Percentiles rank a stretch among this genome's conserved stretches.
Evolutionary conservation across 345 rosid species (phyloP).

Genomic region (Noccaea bulbosa): DNA sequence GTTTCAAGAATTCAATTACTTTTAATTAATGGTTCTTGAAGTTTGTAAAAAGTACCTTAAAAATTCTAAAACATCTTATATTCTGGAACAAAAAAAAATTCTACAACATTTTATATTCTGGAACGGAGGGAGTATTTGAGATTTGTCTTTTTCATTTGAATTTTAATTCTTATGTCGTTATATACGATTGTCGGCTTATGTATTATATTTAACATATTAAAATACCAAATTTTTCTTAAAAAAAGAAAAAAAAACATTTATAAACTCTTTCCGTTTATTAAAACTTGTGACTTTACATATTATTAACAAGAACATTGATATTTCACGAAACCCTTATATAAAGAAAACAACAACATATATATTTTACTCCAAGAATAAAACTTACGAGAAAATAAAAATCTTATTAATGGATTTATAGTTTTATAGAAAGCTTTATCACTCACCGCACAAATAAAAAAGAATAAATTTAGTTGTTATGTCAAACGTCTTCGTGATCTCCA

Average conservation of each 20-base stretch:
- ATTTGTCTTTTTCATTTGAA: too few relatives aligned
- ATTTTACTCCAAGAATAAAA: constrained; percentile 14
- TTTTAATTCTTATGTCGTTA: too few relatives aligned
- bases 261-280: constrained; percentile 7
- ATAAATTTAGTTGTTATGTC: constrained; percentile 8
- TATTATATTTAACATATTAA: too few relatives aligned
- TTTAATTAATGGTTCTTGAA: too few relatives aligned
- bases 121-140: too few relatives aligned
- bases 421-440: constrained; percentile 12
- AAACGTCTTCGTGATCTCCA: constrained; percentile 33
- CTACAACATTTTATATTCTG: too few relatives aligned
- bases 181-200: too few relatives aligned
- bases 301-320: constrained; percentile 26
- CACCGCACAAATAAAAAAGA: constrained; percentile 16
- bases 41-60: too few relatives aligned
- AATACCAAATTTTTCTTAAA: too few relatives aligned
- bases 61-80: too few relatives aligned
- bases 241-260: neutral
- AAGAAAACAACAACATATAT: neutral
- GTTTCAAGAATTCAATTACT: too few relatives aligned
- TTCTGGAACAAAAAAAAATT: too few relatives aligned
- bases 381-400: constrained; percentile 10
- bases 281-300: constrained; percentile 5
- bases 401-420: neutral
- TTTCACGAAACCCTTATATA: neutral